Conservation (phyloP, 2,329 filamentous ascomycete genomes). For the Colletotrichum euphorbiae region DNA sequence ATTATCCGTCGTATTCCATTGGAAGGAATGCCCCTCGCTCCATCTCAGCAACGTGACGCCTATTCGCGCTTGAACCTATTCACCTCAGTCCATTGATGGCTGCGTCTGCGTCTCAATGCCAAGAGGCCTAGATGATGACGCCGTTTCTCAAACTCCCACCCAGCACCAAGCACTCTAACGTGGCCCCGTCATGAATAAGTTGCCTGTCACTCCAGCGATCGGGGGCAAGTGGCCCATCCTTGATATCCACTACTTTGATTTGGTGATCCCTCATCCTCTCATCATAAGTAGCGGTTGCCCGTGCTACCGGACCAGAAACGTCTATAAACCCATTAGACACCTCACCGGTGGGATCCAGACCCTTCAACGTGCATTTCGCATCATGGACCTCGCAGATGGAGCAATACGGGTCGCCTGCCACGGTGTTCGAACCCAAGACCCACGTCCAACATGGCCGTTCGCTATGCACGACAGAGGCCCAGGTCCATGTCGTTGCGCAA, state of each 20-base stretch:
- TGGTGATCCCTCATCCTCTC: neutral
- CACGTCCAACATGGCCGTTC: neutral
- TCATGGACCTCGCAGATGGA: neutral
- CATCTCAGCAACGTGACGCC: neutral
- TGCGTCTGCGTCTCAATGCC: neutral
- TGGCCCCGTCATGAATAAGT: neutral
- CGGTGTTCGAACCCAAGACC: neutral
- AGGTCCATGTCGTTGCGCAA: neutral
- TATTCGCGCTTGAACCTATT: neutral
- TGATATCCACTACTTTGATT: neutral
- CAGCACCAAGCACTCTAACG: neutral
- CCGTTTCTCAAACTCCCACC: neutral
- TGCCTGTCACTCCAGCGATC: neutral
- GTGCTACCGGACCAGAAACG: neutral
- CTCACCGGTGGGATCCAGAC: neutral
- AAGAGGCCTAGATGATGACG: neutral
- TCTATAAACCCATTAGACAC: neutral
- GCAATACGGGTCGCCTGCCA: neutral
- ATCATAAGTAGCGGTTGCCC: neutral
- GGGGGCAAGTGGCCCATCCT: neutral
- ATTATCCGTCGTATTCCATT: neutral
- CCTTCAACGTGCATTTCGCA: neutral
- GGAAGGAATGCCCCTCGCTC: neutral
- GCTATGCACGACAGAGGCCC: neutral
- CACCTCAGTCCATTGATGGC: neutral